phyloP scores from a whole-genome alignment of 1,139 yeast species.

The Magnusiomyces paraingens region DNA sequence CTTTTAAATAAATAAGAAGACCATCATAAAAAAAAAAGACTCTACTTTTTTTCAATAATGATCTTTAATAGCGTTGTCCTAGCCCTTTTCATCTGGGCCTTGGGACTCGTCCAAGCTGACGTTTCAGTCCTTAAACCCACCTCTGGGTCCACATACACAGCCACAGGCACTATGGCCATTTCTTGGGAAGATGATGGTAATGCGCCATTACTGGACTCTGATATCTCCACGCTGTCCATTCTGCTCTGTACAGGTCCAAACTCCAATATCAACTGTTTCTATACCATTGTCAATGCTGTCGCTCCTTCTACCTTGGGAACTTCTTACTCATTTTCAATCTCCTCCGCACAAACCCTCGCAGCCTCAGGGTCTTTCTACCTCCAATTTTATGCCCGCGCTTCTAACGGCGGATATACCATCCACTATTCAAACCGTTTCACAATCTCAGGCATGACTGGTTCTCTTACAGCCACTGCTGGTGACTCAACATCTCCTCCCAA shows the following conservation, averaged over 20 bases:
- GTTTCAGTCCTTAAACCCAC: slow-evolving; percentile 36
- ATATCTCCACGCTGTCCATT: slow-evolving; percentile 45
- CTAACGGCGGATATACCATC: slow-evolving; percentile 47
- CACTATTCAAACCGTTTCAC: slow-evolving; percentile 66
- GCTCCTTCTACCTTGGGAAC: slow-evolving; percentile 27
- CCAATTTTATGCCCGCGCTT: slow-evolving; percentile 47
- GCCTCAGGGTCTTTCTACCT: slow-evolving; percentile 63
- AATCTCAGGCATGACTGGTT: slow-evolving; percentile 66
- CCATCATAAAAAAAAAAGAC: too few species aligned
- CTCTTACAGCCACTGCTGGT: slow-evolving; percentile 37
- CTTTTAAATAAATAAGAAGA: too few species aligned
- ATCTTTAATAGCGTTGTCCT: too few species aligned
- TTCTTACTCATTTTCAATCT: slow-evolving; percentile 18
- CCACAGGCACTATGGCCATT: slow-evolving; percentile 45
- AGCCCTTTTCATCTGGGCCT: not conserved
- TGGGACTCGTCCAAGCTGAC: slow-evolving; percentile 1
- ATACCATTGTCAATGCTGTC: slow-evolving; percentile 32
- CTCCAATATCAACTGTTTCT: slow-evolving; percentile 40
- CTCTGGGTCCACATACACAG: slow-evolving; percentile 45
- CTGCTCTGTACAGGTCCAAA: slow-evolving; percentile 65
- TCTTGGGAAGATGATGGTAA: slow-evolving; percentile 57
- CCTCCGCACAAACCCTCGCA: slow-evolving; percentile 37
- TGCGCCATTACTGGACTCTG: slow-evolving; percentile 39
- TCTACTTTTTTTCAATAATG: too few species aligned
- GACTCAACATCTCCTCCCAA: slow-evolving; percentile 41